phyloP scores from a whole-genome alignment of 1,139 yeast species.

The Blastobotrys niveus region DNA sequence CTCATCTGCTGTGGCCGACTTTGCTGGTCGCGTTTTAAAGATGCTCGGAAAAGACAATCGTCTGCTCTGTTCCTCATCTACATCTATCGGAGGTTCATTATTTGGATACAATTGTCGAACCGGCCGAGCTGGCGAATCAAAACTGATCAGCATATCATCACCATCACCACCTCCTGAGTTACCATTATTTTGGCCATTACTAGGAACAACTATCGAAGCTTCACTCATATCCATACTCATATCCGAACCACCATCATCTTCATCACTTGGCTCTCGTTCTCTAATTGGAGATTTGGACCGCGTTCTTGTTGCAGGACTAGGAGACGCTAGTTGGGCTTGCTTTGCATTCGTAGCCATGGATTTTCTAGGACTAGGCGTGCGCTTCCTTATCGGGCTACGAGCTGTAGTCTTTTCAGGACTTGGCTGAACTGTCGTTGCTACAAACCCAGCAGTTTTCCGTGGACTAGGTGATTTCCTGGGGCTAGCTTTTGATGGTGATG shows the following conservation, averaged over 20 bases:
- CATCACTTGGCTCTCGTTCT: neutral
- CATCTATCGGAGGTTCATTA: neutral
- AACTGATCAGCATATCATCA: constrained; percentile 20
- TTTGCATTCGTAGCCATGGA: constrained; percentile 1
- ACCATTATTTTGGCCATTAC: neutral
- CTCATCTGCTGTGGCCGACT: neutral
- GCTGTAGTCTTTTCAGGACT: neutral
- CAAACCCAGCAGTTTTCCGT: too few species aligned
- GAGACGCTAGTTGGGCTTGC: constrained; percentile 5
- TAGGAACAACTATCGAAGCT: neutral
- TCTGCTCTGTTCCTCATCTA: neutral
- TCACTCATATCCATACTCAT: constrained; percentile 11
- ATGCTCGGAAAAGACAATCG: constrained; percentile 14
- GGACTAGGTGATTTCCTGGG: neutral
- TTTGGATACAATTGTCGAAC: constrained; percentile 6
- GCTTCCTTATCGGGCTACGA: too few species aligned
- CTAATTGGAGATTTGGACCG: constrained; percentile 9
- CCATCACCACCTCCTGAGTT: neutral
- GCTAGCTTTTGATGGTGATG: neutral
- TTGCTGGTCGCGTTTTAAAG: constrained; percentile 8
- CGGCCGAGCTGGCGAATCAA: constrained; percentile 19
- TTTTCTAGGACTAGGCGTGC: constrained; percentile 1
- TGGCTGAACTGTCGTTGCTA: too few species aligned
- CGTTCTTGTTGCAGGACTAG: constrained; percentile 11
- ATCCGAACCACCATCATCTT: constrained; percentile 2